Evolutionary conservation across 257 asterid genomes (phyloP), one percentile per base, ranked within the genome.

Genomic region (Capsicum chinense): DNA sequence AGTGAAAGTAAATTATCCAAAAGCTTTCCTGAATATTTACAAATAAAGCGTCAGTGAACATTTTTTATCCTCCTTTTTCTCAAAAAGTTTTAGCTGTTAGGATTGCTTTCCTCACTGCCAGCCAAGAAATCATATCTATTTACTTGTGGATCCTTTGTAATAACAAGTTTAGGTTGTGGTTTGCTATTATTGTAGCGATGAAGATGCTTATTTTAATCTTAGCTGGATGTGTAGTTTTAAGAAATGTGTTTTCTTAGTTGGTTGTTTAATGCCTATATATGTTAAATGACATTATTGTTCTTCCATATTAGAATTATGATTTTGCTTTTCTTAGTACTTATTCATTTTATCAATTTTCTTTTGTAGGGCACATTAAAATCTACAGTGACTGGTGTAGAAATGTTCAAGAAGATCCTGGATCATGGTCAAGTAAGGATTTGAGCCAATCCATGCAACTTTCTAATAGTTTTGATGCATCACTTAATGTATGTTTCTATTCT

Each of bases 341-440:
- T 63, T 69, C 60, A 54, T 71, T 73, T 79, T 70, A n/a, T 85
- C 42, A 56, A 14, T 84, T 63, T 83, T 81, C 33, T 63, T 87
- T 87, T 80, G 58, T 90, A 97, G 99, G 93, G 92, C 67, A 93
- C 90, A 86, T 21, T 92, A 70, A 97, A 97, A 91, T 92, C 98
- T 81, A 90, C 93, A 14, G 99, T 94, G 56, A 97, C 99, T 85
- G 99, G 99, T 69, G 99, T 97, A 70, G 99, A 97, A 89, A 97
- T 97, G 99, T 97, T 97, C 93, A 97, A 94, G 92, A 97, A 97
- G 92, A 93, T 91, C 42, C 88, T 97, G 88, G 99, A 97, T 89
- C 60, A 48, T 88, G 99, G 99, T 82, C 98, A 97, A 92, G 99
- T 95, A 85, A 90, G 87, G 44, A 50, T 21, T 47, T 59, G 70